These are phyloP conservation scores for Sanguinoderma infundibulare DNA, from an alignment of 1,284 basidiomycete species.

Conservation along the genomic window DNA sequence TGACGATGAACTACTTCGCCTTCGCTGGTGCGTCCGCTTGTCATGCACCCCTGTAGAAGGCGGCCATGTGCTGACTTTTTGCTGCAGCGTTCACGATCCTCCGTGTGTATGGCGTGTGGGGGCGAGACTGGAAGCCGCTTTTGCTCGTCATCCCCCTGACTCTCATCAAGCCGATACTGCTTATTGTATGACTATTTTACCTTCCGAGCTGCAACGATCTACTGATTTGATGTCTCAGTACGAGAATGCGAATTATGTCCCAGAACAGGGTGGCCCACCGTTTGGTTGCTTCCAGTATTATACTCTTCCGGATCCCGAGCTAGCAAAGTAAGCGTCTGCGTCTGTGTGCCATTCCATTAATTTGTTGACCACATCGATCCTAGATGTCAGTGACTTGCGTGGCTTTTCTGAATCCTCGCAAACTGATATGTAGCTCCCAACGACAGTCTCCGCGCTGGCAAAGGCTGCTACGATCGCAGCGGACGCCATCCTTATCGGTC, in stretches of 20 bases:
- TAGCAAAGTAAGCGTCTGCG: not conserved
- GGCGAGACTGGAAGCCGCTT: not conserved
- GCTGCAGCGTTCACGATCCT: not conserved
- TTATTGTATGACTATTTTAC: not conserved
- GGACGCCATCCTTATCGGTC: conserved; percentile 7
- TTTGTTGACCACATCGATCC: not conserved
- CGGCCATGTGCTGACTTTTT: not conserved
- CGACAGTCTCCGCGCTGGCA: not conserved
- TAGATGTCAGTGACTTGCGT: not conserved
- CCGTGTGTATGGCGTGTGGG: not conserved
- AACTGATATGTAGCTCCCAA: not conserved
- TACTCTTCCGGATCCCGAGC: not conserved
- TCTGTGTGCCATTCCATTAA: not conserved
- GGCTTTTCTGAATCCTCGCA: not conserved
- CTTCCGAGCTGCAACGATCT: no score
- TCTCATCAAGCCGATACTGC: not conserved
- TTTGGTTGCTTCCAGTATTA: not conserved
- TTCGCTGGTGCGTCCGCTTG: not conserved
- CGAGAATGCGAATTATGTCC: not conserved
- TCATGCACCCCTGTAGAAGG: no score
- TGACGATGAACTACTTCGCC: not conserved
- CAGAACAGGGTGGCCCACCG: not conserved
- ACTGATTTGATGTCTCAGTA: not conserved
- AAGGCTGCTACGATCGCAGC: not conserved
- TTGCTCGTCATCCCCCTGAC: not conserved